Percentiles rank a stretch among this genome's conserved stretches.
phyloP scores from a whole-genome alignment of 2,329 filamentous ascomycete species.

The Trichoderma polysporum region DNA sequence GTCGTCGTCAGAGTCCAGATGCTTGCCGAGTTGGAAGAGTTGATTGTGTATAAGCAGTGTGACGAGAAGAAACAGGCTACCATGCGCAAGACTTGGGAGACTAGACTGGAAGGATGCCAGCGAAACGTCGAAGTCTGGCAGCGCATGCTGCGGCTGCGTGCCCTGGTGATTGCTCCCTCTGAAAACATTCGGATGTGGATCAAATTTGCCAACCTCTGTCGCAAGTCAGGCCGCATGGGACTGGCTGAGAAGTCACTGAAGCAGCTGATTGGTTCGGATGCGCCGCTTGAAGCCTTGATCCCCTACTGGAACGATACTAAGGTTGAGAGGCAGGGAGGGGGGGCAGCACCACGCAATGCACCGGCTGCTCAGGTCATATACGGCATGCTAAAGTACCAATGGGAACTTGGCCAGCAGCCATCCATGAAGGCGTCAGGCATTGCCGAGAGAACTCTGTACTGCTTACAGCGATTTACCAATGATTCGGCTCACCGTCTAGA shows the following conservation, averaged over 20 bases:
- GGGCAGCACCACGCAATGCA: conserved; percentile 43
- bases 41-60: conserved; percentile 96
- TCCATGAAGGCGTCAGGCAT: conserved; percentile 43
- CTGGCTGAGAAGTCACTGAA: conserved; percentile 94
- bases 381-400: conserved; percentile 95
- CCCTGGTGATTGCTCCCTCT: conserved; percentile 83
- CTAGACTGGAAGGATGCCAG: conserved; percentile 88
- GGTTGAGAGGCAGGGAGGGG: conserved; percentile 22
- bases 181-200: conserved; percentile 99
- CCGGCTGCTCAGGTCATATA: conserved; percentile 82
- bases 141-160: conserved; percentile 91
- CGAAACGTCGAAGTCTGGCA: conserved; percentile 98
- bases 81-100: conserved; percentile 94
- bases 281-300: conserved; percentile 59
- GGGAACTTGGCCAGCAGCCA: conserved; percentile 74
- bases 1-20: conserved; percentile 99
- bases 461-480: conserved; percentile 59
- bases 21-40: conserved; percentile 96
- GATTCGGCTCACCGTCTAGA: conserved; percentile 58
- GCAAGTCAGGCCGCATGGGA: conserved; percentile 92
- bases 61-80: conserved; percentile 85
- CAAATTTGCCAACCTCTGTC: conserved; percentile 97
- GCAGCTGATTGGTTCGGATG: conserved; percentile 75
- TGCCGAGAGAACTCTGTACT: conserved; percentile 57
- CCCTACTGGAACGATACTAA: conserved; percentile 55